Evolutionary conservation across 257 asterid genomes (phyloP).

Genomic region (Scutellaria minor): DNA sequence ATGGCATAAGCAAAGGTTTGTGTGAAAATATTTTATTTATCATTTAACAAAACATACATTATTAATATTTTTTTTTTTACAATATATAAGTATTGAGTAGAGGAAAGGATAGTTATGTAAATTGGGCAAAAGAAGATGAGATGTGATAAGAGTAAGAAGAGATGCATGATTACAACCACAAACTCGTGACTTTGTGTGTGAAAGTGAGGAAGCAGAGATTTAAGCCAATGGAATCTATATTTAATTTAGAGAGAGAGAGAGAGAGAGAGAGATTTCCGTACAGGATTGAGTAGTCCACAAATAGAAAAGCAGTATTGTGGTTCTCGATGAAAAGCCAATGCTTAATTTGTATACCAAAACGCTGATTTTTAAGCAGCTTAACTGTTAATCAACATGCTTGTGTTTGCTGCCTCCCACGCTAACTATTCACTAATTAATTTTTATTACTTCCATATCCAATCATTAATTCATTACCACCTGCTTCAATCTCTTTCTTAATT

Average conservation of each 20-base stretch:
- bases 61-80: no score
- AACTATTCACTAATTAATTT: no score
- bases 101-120: neutral
- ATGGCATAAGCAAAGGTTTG: no score
- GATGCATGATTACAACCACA: conserved; percentile 9
- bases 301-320: neutral
- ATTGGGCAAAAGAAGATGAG: neutral
- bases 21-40: no score
- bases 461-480: no score
- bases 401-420: no score
- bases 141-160: conserved; percentile 22
- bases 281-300: conserved; percentile 15
- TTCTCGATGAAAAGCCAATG: conserved; percentile 34
- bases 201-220: neutral
- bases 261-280: conserved; percentile 7
- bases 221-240: conserved; percentile 24
- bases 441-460: no score
- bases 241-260: neutral
- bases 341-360: neutral
- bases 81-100: no score
- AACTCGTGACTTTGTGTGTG: conserved; percentile 3
- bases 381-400: neutral
- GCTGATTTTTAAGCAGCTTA: conserved; percentile 7
- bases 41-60: no score
- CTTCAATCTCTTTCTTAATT: no score